Percentiles rank a stretch among this genome's conserved stretches.
Conservation (phyloP, 1,284 basidiomycete genomes). For the Phylloboletellus chloephorus region DNA sequence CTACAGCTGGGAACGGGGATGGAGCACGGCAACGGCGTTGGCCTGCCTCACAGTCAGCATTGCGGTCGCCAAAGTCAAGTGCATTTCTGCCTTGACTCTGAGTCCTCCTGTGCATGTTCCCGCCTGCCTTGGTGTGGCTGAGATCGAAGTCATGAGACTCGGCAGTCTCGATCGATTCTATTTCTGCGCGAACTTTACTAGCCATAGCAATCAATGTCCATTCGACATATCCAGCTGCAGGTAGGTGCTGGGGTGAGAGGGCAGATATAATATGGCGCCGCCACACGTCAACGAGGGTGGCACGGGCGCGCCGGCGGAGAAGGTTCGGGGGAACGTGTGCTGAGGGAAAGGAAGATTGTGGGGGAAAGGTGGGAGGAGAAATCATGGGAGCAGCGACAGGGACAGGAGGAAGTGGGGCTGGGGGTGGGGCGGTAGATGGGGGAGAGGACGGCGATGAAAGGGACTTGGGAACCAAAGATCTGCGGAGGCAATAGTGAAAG, state of each 20-base stretch:
- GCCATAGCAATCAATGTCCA: conserved; percentile 25
- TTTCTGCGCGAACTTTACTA: conserved; percentile 14
- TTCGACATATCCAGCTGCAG: conserved; percentile 28
- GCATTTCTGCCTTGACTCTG: conserved; percentile 29
- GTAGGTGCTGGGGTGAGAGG: conserved; percentile 31
- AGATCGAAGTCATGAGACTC: conserved; percentile 3
- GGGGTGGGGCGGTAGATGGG: conserved; percentile 28
- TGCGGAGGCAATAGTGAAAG: too few species aligned
- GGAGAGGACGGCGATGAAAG: conserved; percentile 24
- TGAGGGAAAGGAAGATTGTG: conserved; percentile 16
- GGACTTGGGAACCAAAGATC: conserved; percentile 33
- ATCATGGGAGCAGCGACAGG: conserved; percentile 16
- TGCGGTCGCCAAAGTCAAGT: conserved; percentile 29
- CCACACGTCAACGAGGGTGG: conserved; percentile 70
- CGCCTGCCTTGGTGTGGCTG: conserved; percentile 1
- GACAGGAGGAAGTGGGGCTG: conserved; percentile 21
- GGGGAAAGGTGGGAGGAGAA: conserved; percentile 11
- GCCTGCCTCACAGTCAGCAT: conserved; percentile 8
- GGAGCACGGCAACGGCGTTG: conserved; percentile 19
- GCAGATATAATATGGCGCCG: conserved; percentile 59
- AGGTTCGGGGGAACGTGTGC: conserved; percentile 32
- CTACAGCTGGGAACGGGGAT: conserved; percentile 19
- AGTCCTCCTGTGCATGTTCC: conserved; percentile 15
- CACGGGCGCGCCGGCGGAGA: conserved; percentile 66
- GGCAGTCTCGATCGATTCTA: conserved; percentile 14